A percentile compares a stretch with the other conserved stretches of the same genome.
Conservation (phyloP, 2,329 filamentous ascomycete genomes). For the Fonsecaea pedrosoi region DNA sequence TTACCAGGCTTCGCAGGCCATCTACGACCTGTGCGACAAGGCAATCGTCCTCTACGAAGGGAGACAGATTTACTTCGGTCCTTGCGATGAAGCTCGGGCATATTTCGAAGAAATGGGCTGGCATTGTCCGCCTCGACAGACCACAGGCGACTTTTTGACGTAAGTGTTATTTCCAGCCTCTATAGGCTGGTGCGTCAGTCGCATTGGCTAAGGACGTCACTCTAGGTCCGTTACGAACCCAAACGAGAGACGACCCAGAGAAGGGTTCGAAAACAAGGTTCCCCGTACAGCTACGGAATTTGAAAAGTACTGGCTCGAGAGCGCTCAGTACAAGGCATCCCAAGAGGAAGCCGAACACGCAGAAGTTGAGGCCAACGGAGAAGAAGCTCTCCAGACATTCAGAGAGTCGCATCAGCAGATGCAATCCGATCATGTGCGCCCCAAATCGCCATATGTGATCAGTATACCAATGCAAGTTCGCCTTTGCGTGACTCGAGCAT, state of each 20-base stretch:
- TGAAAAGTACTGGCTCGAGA: conserved; percentile 62
- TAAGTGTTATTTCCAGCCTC: conserved; percentile 56
- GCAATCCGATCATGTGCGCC: conserved; percentile 59
- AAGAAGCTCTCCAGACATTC: conserved; percentile 60
- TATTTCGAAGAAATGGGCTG: conserved; percentile 73
- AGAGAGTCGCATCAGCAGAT: conserved; percentile 58
- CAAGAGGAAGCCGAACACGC: conserved; percentile 60
- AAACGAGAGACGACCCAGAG: conserved; percentile 54
- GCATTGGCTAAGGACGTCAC: neutral
- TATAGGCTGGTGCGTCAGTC: neutral
- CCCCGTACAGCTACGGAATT: conserved; percentile 67
- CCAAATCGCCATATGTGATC: conserved; percentile 64
- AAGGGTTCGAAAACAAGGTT: conserved; percentile 53
- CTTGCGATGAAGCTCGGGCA: conserved; percentile 62
- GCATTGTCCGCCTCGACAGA: conserved; percentile 66
- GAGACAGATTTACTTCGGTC: conserved; percentile 70
- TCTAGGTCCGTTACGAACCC: conserved; percentile 64
- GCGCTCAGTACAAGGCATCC: conserved; percentile 62
- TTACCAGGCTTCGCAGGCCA: conserved; percentile 60
- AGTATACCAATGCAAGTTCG: conserved; percentile 63
- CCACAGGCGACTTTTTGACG: conserved; percentile 70
- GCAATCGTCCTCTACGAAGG: conserved; percentile 72
- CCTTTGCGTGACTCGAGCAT: conserved; percentile 64
- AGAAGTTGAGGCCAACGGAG: conserved; percentile 62
- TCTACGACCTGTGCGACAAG: conserved; percentile 71